A percentile compares a stretch with the other conserved stretches of the same genome.
Conservation (phyloP, 2,329 filamentous ascomycete genomes). For the Xylariaceae sp. region DNA sequence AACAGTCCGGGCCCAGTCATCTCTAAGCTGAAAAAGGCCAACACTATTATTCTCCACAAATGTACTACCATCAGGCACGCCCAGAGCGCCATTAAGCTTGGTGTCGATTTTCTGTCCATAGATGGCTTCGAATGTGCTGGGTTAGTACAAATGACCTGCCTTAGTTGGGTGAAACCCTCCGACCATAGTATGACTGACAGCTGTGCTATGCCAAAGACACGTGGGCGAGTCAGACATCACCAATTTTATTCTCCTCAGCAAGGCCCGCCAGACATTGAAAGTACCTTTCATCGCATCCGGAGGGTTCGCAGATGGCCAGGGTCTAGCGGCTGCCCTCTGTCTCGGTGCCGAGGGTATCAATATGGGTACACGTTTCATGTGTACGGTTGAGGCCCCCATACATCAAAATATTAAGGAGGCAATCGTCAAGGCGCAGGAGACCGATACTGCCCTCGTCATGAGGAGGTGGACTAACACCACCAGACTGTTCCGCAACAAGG, state of each 20-base stretch:
- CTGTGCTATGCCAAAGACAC: slow-evolving; percentile 40
- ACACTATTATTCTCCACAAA: slow-evolving; percentile 84
- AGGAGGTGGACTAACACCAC: slow-evolving; percentile 91
- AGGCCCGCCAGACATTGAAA: slow-evolving; percentile 76
- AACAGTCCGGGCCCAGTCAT: slow-evolving; percentile 89
- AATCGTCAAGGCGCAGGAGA: slow-evolving; percentile 85
- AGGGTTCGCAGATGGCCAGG: slow-evolving; percentile 91
- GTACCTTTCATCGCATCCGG: slow-evolving; percentile 95
- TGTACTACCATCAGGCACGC: slow-evolving; percentile 96
- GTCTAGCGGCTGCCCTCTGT: slow-evolving; percentile 83
- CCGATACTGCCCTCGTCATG: slow-evolving; percentile 84
- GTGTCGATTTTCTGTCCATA: slow-evolving; percentile 94
- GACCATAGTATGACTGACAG: background rate
- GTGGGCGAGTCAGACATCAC: slow-evolving; percentile 85
- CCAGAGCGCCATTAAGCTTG: slow-evolving; percentile 84
- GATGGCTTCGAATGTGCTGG: slow-evolving; percentile 97
- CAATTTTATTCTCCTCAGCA: slow-evolving; percentile 82
- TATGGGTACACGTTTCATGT: slow-evolving; percentile 99
- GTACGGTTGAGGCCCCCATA: slow-evolving; percentile 87
- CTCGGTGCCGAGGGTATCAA: slow-evolving; percentile 93
- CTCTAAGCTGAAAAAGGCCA: slow-evolving; percentile 75
- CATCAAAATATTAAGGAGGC: slow-evolving; percentile 90
- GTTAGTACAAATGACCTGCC: slow-evolving; percentile 26
- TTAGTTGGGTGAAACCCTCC: background rate
- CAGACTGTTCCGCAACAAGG: slow-evolving; percentile 85